These are phyloP conservation scores for Rhytidiadelphus loreus DNA, from an alignment of 225 moss, liverwort and hornwort genomes.

Conservation along the genomic window DNA sequence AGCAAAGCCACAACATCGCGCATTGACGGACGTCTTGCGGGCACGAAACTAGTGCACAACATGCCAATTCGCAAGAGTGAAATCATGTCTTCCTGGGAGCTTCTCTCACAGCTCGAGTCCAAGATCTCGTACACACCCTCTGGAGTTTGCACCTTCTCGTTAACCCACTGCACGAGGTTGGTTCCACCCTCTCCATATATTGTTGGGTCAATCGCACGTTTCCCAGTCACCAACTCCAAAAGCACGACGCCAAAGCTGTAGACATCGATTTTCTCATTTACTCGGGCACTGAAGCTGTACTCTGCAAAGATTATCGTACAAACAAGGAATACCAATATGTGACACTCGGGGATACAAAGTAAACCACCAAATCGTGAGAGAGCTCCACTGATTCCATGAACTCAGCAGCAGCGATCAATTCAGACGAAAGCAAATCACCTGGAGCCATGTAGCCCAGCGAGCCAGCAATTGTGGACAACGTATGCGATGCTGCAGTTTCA, in stretches of 20 bases:
- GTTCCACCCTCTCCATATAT: background rate
- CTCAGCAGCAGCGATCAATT: background rate
- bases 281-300: background rate
- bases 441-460: background rate
- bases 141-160: background rate
- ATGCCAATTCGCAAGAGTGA: background rate
- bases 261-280: constrained; percentile 13
- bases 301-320: background rate
- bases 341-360: background rate
- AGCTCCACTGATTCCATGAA: background rate
- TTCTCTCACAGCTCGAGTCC: background rate
- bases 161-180: constrained; percentile 15
- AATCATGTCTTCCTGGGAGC: background rate
- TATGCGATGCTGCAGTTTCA: background rate
- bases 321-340: background rate
- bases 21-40: background rate
- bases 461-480: background rate
- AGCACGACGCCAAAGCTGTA: constrained; percentile 14
- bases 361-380: no score
- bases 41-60: background rate
- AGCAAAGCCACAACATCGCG: background rate
- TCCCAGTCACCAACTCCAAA: constrained; percentile 21
- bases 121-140: background rate
- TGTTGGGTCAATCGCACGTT: background rate
- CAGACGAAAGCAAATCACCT: background rate